Conservation (phyloP, 208 protist genomes). For the Acanthamoeba lenticulata region DNA sequence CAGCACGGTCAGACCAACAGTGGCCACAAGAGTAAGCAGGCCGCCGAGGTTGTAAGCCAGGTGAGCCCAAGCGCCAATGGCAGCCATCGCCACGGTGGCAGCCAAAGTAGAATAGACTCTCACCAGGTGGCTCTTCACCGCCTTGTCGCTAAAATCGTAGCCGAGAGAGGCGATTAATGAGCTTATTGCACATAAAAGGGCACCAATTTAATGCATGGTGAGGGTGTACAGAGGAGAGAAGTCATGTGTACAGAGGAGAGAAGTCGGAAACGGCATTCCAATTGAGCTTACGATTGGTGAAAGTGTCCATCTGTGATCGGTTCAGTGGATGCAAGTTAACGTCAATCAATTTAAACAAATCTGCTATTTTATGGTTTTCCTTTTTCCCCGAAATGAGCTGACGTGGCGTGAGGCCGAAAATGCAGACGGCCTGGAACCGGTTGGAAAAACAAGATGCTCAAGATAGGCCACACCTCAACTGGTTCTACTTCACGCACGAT, state of each 20-base stretch:
- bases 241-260: not conserved
- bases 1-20: not conserved
- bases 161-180: not conserved
- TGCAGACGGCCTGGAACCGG: too few relatives aligned
- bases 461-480: too few relatives aligned
- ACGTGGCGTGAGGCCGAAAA: too few relatives aligned
- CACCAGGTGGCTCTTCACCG: not conserved
- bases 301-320: not conserved
- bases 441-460: too few relatives aligned
- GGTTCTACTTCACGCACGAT: too few relatives aligned
- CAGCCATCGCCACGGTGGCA: not conserved
- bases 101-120: not conserved
- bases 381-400: too few relatives aligned
- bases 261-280: not conserved
- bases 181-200: not conserved
- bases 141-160: not conserved
- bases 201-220: not conserved
- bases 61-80: not conserved
- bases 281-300: not conserved
- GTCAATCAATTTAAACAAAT: too few relatives aligned
- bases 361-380: not conserved
- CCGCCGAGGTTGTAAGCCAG: constrained; percentile 5
- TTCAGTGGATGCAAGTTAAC: not conserved
- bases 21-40: not conserved
- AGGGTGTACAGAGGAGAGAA: constrained; percentile 22